These are phyloP conservation scores for Otatea glauca DNA, from an alignment of 176 grass and related monocot genomes.

Conservation along the genomic window DNA sequence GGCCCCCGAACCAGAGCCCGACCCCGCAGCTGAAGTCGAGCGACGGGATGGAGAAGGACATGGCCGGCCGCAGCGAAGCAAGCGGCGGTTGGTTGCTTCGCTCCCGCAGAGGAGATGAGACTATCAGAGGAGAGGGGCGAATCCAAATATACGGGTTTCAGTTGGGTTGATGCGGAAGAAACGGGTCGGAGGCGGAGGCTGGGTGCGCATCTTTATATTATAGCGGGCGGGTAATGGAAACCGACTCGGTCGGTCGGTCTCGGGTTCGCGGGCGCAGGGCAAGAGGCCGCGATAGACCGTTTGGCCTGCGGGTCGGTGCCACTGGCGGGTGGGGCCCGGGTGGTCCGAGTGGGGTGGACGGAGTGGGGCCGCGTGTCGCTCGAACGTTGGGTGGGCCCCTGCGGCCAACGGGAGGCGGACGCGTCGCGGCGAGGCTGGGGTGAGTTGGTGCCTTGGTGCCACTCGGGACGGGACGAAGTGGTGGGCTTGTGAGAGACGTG, in stretches of 20 bases:
- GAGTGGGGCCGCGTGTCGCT: neutral
- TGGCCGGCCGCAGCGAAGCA: neutral
- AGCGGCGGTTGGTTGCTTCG: neutral
- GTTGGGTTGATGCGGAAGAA: neutral
- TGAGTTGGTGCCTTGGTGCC: neutral
- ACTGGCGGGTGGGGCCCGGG: neutral
- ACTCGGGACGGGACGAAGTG: neutral
- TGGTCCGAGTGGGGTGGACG: neutral
- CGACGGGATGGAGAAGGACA: neutral
- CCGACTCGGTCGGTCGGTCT: constrained; percentile 15
- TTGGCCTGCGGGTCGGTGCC: neutral
- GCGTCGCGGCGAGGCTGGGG: neutral
- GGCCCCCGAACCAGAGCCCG: constrained; percentile 11
- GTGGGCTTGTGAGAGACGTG: neutral
- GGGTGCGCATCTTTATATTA: constrained; percentile 26
- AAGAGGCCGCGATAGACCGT: neutral
- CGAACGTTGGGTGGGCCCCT: constrained; percentile 34
- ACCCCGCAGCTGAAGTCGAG: neutral
- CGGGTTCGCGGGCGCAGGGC: neutral
- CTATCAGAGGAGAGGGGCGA: neutral
- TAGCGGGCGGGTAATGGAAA: neutral
- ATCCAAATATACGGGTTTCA: neutral
- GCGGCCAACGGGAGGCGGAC: constrained; percentile 15
- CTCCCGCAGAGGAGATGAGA: neutral
- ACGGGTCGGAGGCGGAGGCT: neutral